Evolutionary conservation across 2,329 filamentous ascomycete species (phyloP), one percentile per base, ranked within the genome.

Genomic region (Ascochyta fabae): DNA sequence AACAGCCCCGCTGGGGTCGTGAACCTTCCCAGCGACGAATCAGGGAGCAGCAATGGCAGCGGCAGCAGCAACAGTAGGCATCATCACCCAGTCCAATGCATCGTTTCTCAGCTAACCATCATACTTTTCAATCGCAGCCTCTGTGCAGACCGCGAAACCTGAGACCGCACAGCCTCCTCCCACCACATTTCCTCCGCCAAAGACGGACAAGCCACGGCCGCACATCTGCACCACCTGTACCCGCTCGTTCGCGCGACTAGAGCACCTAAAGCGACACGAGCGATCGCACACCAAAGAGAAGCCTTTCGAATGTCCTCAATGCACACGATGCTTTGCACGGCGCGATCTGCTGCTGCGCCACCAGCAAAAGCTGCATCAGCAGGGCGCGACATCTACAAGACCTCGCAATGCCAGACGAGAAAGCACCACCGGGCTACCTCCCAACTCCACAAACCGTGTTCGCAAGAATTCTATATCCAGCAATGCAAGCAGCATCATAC

Each of bases 241-340:
- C 69, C 88, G 95, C 63, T 96, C 91, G 29, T 99, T 99, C 76
- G 95, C 95, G 55, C 88, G 95, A 58, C 81, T 99, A 67, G 95
- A 99, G 79, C 95, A 99, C 76, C 81, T 99, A 65, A 99, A 99
- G 80, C 89, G 95, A 58, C 95, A 99, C 77, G 95, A 98, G 79
- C 87, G 95, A 60, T 96, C 92, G n/a, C 93, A 97, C 75, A 97
- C 93, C 40, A 97, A 99, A 76, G 93, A 99, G 79, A 99, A 99
- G 81, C 95, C 95, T 1, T 99, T 99, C 69, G 92, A 97, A 77
- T 99, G 95, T 70, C 91, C 92, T 26, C 92, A 98, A 76, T 99
- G 95, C 77, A 85, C 91, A 34, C 83, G 95, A 78, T 98, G 95
- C 79, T 99, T 99, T 78, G 95, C 95, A 57, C 87, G 95, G 58